A percentile compares a stretch with the other conserved stretches of the same genome.
These are phyloP conservation scores for Macrophomina pseudophaseolina DNA, from an alignment of 2,329 filamentous ascomycete species.

Conservation along the genomic window DNA sequence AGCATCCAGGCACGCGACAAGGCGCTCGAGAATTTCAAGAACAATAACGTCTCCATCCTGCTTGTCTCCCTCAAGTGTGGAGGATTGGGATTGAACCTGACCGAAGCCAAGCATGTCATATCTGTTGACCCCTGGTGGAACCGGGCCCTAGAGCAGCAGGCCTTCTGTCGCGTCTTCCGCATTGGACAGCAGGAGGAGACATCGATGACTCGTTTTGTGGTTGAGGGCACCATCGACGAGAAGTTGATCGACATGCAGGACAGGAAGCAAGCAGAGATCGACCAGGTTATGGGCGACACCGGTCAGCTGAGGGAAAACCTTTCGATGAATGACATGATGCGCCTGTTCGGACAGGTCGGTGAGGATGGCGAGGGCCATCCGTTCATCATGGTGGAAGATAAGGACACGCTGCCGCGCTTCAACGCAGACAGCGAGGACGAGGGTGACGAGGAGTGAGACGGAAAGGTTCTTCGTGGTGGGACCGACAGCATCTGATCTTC, in stretches of 20 bases:
- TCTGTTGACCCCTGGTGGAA: slow-evolving; percentile 66
- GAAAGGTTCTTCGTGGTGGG: no score
- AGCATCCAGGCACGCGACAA: slow-evolving; percentile 50
- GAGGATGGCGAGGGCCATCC: slow-evolving; percentile 46
- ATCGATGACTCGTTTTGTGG: slow-evolving; percentile 62
- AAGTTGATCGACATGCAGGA: slow-evolving; percentile 61
- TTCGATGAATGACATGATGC: slow-evolving; percentile 48
- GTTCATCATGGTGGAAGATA: slow-evolving; percentile 49
- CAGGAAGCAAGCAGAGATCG: slow-evolving; percentile 56
- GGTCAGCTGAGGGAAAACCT: slow-evolving; percentile 39
- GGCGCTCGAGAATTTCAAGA: slow-evolving; percentile 54
- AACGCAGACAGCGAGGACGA: slow-evolving; percentile 40
- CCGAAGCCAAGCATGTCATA: slow-evolving; percentile 58
- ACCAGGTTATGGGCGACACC: slow-evolving; percentile 50
- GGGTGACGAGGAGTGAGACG: slow-evolving; percentile 35
- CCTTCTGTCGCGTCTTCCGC: slow-evolving; percentile 66
- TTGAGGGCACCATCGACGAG: slow-evolving; percentile 63
- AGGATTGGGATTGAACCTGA: slow-evolving; percentile 64
- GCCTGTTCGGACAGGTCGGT: slow-evolving; percentile 52
- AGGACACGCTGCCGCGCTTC: slow-evolving; percentile 38
- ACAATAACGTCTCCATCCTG: slow-evolving; percentile 52
- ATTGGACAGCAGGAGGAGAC: slow-evolving; percentile 68
- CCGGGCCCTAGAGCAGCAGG: slow-evolving; percentile 64
- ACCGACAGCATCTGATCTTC: background rate
- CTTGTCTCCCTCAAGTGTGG: slow-evolving; percentile 63